These are phyloP conservation scores for Chlorella variabilis DNA, from an alignment of 163 green algal genomes.

Conservation along the genomic window DNA sequence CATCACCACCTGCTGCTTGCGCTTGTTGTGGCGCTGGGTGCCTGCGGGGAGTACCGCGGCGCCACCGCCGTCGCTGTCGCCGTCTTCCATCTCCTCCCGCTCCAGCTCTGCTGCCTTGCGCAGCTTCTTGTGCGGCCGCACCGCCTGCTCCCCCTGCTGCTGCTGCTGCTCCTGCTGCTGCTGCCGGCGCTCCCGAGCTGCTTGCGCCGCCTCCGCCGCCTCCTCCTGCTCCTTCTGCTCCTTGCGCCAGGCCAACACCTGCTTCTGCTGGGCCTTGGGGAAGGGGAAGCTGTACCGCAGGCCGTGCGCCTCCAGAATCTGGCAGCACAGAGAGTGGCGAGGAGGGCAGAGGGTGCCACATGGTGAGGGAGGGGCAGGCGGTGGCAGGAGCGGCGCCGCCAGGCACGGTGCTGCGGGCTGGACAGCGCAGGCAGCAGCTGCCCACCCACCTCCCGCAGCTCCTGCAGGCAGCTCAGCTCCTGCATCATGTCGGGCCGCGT, in stretches of 20 bases:
- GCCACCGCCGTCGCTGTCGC: not conserved
- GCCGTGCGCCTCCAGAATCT: not conserved
- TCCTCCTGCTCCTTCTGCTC: not conserved
- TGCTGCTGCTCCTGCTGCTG: not conserved
- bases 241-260: not conserved
- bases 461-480: not conserved
- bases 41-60: not conserved
- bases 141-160: not conserved
- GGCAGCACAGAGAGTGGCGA: not conserved
- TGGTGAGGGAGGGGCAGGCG: too few species aligned
- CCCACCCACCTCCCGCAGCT: not conserved
- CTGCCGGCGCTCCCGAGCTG: not conserved
- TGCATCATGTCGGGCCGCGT: not conserved
- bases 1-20: conserved; percentile 1
- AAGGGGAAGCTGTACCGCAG: conserved; percentile 5
- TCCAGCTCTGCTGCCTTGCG: not conserved
- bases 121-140: not conserved
- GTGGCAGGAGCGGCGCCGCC: too few species aligned
- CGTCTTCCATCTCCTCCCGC: not conserved
- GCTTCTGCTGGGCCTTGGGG: not conserved
- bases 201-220: not conserved
- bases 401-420: too few species aligned
- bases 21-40: not conserved
- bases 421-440: too few species aligned
- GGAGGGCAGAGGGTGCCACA: too few species aligned